phyloP scores from a whole-genome alignment of 23 red algal genomes.

The Rhodosorus marinus region DNA sequence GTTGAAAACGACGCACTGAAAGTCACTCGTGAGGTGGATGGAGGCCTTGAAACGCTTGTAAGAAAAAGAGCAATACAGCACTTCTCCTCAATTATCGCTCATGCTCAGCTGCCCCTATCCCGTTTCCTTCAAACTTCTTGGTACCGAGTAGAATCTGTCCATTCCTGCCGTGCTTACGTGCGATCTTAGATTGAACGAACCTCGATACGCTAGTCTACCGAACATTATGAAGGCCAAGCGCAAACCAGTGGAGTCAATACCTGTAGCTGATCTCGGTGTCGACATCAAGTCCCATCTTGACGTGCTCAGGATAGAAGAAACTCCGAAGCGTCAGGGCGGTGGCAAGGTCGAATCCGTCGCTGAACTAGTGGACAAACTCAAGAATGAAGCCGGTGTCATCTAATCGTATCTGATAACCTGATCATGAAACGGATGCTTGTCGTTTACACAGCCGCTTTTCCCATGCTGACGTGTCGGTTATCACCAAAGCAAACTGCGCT shows the following conservation, averaged over 20 bases:
- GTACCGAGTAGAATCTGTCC: no score
- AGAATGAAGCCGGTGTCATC: not conserved
- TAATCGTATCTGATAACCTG: no score
- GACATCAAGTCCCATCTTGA: not conserved
- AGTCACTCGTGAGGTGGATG: slow-evolving; percentile 81
- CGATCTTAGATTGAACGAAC: slow-evolving; percentile 85
- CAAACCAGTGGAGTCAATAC: slow-evolving; percentile 9
- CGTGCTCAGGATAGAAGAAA: not conserved
- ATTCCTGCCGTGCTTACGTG: slow-evolving; percentile 63
- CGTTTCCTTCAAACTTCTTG: not conserved
- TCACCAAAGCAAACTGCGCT: no score
- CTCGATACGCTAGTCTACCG: slow-evolving; percentile 62
- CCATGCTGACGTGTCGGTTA: no score
- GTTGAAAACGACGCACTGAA: slow-evolving; percentile 10
- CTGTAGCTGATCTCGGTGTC: not conserved
- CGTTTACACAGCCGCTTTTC: no score
- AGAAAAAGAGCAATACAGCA: no score
- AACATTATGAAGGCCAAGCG: slow-evolving; percentile 96
- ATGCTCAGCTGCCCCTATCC: not conserved
- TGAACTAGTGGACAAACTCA: not conserved
- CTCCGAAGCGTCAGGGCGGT: not conserved
- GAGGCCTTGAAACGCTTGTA: slow-evolving; percentile 75
- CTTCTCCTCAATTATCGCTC: no score
- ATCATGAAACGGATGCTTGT: no score
- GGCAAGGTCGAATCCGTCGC: not conserved